Evolutionary conservation across 1,284 basidiomycete species (phyloP), one percentile per base, ranked within the genome.

Genomic region (Coniophora puteana): DNA sequence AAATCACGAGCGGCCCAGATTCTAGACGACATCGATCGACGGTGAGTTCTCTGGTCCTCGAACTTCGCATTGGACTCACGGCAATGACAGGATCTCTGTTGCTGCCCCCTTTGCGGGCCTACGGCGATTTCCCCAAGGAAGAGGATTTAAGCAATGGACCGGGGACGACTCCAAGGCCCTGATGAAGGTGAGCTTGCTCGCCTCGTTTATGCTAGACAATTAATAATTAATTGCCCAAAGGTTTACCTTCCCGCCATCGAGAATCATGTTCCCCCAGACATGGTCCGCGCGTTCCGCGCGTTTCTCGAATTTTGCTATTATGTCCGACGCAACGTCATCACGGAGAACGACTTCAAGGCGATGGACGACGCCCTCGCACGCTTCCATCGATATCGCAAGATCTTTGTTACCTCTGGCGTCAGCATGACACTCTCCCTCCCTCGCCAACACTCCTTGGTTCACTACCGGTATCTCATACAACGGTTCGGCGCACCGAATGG

Each of bases 91-190:
- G 43, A 39, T 44, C 21, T 38, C 43, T 21, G 21, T 23, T 5
- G 43, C 29, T 4, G 28, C 43, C 13, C 16, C 27, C 11, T 44
- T 44, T 36, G 8, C 43, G 10, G 37, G 43, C 17, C 24, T 44
- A 20, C 27, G 43, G 8, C 37, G 43, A 4, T 44, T 44, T 22
- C 29, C 38, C n/a, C 38, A 49, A 32, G 52, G 52, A 12, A 44
- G 51, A 11, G 35, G 25, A 4, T 35, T 54, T 10, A 33, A 21
- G 12, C 50, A 49, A 33, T 49, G 42, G 45, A 49, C 49, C 8
- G 52, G 52, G 1, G 31, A 32, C 6, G 52, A 54, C 27, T 46
- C 51, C 8, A 47, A 50, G 23, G 35, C 45, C 11, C 13, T 49
- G 12, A 35, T 46, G 44, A 45, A 38, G 39, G 43, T 44, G 17